phyloP scores from a whole-genome alignment of 2,329 filamentous ascomycete species.

The Cercospora brassicicola region DNA sequence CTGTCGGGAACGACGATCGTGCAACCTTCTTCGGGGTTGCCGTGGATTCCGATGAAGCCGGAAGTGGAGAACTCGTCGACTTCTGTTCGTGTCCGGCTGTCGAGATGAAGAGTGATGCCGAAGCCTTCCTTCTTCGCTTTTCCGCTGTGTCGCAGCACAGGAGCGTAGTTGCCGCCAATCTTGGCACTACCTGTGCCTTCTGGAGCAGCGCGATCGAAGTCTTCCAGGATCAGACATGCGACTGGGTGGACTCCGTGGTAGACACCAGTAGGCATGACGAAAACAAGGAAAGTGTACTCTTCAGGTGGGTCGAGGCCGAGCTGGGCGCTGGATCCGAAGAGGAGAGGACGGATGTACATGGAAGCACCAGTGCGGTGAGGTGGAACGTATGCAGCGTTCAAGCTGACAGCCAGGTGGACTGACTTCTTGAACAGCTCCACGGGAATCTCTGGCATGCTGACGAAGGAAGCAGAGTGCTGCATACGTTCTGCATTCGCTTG shows the following conservation, averaged over 20 bases:
- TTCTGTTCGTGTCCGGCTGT: constrained; percentile 78
- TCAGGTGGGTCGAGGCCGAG: constrained; percentile 83
- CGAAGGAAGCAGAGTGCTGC: constrained; percentile 78
- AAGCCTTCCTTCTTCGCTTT: constrained; percentile 75
- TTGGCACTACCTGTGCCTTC: constrained; percentile 90
- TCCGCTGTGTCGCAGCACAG: constrained; percentile 84
- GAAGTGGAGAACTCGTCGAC: constrained; percentile 96
- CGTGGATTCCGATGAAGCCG: constrained; percentile 81
- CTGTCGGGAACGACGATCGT: constrained; percentile 86
- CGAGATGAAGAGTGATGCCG: constrained; percentile 92
- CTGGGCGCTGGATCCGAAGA: constrained; percentile 86
- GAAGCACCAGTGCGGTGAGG: constrained; percentile 85
- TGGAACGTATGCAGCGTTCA: constrained; percentile 89
- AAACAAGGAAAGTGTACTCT: constrained; percentile 89
- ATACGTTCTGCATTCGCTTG: constrained; percentile 80
- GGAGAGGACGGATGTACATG: constrained; percentile 86
- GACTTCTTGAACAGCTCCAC: constrained; percentile 72
- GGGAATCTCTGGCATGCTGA: constrained; percentile 80
- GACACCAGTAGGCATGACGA: constrained; percentile 85
- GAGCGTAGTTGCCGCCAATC: constrained; percentile 93
- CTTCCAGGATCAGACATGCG: constrained; percentile 82
- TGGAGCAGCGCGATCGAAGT: constrained; percentile 91
- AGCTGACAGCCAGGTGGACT: constrained; percentile 75
- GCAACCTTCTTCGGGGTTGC: constrained; percentile 52
- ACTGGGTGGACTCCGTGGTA: constrained; percentile 90